Base-by-base conservation (phyloP, 2,329 filamentous ascomycete species). In the Amauroascus verrucosus region DNA sequence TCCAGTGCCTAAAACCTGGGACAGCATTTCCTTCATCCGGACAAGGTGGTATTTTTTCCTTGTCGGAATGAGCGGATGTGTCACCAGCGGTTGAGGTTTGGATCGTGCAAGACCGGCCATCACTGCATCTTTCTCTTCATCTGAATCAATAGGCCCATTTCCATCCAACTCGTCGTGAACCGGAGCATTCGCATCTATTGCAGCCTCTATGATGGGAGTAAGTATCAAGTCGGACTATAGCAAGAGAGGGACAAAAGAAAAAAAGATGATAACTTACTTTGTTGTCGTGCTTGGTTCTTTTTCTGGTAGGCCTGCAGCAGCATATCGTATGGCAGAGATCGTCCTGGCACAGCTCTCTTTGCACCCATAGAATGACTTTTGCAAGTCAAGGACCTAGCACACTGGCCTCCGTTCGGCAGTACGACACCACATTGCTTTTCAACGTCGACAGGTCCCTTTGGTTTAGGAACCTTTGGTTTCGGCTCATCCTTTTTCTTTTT, bases 211-310 rank as follows among this genome's bases (percentile, higher is more conserved):
- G 63, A 66, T 41, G 54, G n/a, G 51, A 54, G 26, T 54, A 59
- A 60, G 52, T 28, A 49, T 28, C 32, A 22, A 9, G n/a, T 37
- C 7, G 14, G 7, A 32, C 11, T 37, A 41, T 13, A 7, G n/a
- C n/a, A n/a, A n/a, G n/a, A n/a, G n/a, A 45, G 35, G 14, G 9
- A 8, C 7, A 48, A 40, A 28, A 44, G 62, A 49, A 55, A 45
- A 2, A 57, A 16, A 56, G 56, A 38, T 30, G 44, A 40, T 26
- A 41, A 78, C 84, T 72, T 77, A 90, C 88, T 95, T 70, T 97
- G 93, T 73, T 95, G 88, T 65, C 95, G 95, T 20, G 93, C 93
- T 69, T 97, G 93, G 63, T 98, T 98, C 77, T 96, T 97, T 78
- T 97, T 96, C 69, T 93, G 87, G 64, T 93, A 93, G 6, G 85